phyloP scores from a whole-genome alignment of 345 rosid genomes.

The Conringia planisiliqua region DNA sequence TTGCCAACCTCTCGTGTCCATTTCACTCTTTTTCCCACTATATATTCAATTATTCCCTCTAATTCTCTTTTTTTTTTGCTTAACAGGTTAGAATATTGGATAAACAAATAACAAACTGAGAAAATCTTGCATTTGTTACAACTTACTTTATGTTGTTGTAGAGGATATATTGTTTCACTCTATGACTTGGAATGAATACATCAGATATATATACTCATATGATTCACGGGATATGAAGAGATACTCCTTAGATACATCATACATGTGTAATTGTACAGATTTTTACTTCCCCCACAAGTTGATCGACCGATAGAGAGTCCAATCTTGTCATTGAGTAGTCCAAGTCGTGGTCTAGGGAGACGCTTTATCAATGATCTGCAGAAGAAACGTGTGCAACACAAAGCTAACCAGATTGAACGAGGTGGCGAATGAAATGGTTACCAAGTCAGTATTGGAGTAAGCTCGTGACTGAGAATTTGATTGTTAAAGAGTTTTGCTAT shows the following conservation, averaged over 20 bases:
- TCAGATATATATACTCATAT: background rate
- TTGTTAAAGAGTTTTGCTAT: background rate
- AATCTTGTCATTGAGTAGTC: too few species aligned
- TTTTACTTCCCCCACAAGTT: too few species aligned
- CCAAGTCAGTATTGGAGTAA: background rate
- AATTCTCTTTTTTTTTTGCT: background rate
- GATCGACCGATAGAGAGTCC: too few species aligned
- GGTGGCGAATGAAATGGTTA: background rate
- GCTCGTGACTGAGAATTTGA: background rate
- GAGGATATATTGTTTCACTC: background rate
- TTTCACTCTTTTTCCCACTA: conserved; percentile 27
- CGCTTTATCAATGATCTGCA: too few species aligned
- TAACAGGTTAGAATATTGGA: background rate
- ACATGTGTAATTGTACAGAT: background rate
- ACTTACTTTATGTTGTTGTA: background rate
- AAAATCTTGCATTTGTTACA: background rate
- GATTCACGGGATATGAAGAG: background rate
- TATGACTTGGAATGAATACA: background rate
- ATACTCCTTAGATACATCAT: background rate
- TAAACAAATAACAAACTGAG: background rate
- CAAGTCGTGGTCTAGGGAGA: too few species aligned
- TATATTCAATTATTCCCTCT: conserved; percentile 5
- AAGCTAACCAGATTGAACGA: background rate
- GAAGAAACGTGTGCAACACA: too few species aligned
- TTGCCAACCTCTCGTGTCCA: conserved; percentile 64